Evolutionary conservation across 2,329 filamentous ascomycete species (phyloP), one percentile per base, ranked within the genome.

Genomic region (Chrysoporthe deuterocubensis): DNA sequence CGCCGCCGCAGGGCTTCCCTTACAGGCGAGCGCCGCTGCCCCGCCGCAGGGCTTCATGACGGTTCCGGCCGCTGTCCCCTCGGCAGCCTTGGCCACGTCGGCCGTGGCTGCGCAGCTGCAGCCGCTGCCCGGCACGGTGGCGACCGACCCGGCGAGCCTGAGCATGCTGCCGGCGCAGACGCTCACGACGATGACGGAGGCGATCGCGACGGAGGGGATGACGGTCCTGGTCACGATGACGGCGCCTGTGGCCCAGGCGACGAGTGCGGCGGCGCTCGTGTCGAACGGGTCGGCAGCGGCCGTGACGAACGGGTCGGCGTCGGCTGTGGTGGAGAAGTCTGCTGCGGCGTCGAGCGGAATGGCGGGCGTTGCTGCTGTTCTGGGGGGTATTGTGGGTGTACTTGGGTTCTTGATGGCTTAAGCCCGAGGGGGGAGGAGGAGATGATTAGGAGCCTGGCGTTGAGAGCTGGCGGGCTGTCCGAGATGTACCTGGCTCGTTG

Each of bases 221-320:
- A 62, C 48, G 56, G 42, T 66, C 40, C 8, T 66, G 58, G 64
- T 60, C 4, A 66, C 64, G 9, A 66, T 66, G 64, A 66, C 64
- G 48, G 64, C 64, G 7, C 65, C 65, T 3, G 14, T 54, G 2
- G 46, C 54, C 6, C 54, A 57, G 48, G 48, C 32, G 26, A 54
- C 42, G 7, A 58, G 48, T 7, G 44, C 52, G 40, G 13, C 16
- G 62, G 26, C 52, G 5, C 26, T 56, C 42, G 26, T 42, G 16
- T 48, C 54, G n/a, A 44, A 48, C 13, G 46, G 21, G 9, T 48
- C 11, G 3, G 57, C 56, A n/a, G 59, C 40, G 3, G n/a, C 65
- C 13, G 40, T 4, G 48, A 52, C 48, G 21, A 52, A 21, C 48
- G 48, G 8, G 48, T n/a, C 48, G 7, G 48, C n/a, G 21, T 9